Evolutionary conservation across 2,329 filamentous ascomycete genomes (phyloP), one percentile per base, ranked within the genome.

Genomic region (Cercospora zeina): DNA sequence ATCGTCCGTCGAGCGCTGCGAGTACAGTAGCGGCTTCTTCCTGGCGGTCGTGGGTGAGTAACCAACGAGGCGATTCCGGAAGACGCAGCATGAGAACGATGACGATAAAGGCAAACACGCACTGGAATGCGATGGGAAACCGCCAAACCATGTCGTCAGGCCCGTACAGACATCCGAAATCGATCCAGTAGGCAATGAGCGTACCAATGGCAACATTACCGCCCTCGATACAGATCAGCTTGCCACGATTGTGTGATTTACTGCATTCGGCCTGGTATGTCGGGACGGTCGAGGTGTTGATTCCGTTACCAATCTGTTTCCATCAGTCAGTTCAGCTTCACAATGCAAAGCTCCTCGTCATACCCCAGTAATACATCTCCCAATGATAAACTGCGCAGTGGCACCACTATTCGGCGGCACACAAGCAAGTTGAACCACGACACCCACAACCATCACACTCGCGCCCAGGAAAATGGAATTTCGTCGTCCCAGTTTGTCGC

Each of bases 141-240:
- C 81, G 77, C 81, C 81, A 83, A 21, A 73, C 73, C 8, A 79
- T 67, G 56, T 75, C 73, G n/a, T 65, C 37, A 24, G 71, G 69
- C 19, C 63, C 59, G 61, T 77, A 77, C 34, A 72, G 72, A 33
- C 75, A 78, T 60, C 80, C 80, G 58, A 78, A 82, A 60, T 82
- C 79, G 64, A 81, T 80, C 80, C 80, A 81, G 71, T 81, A 81
- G 3, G 81, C 80, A 57, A 83, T 81, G 24, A 79, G 69, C 10
- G 79, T 82, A 34, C 81, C 81, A 54, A 83, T 79, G 10, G 81
- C 80, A 51, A 82, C 81, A 36, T 77, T 74, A 70, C 81, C 82
- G 68, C 79, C 82, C 69, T 81, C 84, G 42, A 87, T 85, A 72
- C 84, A 87, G 67, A 87, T 86, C 58, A 87, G 74, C 37, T 85